Percentiles rank a stretch among this genome's conserved stretches.
These are phyloP conservation scores for Tylopilus plumbeoviolaceoides DNA, from an alignment of 768 basidiomycete species.

Conservation along the genomic window DNA sequence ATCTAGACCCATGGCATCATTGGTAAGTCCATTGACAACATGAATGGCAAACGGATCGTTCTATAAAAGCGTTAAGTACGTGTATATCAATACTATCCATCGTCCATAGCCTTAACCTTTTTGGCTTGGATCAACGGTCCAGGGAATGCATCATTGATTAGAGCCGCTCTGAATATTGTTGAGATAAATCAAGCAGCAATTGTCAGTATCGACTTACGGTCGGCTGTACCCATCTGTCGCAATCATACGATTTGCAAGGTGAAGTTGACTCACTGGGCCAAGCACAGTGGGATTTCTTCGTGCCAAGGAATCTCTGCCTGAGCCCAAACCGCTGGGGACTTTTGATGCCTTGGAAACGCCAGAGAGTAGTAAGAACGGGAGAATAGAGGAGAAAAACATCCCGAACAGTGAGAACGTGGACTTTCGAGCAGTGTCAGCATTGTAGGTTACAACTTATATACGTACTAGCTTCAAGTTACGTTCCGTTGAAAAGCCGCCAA, in stretches of 20 bases:
- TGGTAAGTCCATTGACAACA: constrained; percentile 20
- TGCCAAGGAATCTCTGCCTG: background rate
- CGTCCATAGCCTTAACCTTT: constrained; percentile 25
- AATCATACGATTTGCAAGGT: background rate
- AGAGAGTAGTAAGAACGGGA: constrained; percentile 3
- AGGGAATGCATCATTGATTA: constrained; percentile 25
- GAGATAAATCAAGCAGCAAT: background rate
- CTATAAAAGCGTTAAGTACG: background rate
- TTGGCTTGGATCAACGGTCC: constrained; percentile 39
- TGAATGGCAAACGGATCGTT: background rate
- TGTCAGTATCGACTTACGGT: background rate
- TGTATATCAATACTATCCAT: background rate
- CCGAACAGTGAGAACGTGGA: background rate
- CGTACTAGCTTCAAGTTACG: too few relatives aligned
- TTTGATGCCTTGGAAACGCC: background rate
- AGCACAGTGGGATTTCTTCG: background rate
- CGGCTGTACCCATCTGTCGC: constrained; percentile 6
- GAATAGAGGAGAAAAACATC: background rate
- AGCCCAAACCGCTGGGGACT: background rate
- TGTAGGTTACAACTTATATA: background rate
- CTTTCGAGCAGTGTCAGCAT: too few relatives aligned
- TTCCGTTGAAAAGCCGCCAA: background rate
- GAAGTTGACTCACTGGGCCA: background rate
- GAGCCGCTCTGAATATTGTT: background rate
- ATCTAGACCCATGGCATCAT: constrained; percentile 42